Conservation (phyloP, 352 stramenopile genomes). For the Phytopythium boreale region DNA sequence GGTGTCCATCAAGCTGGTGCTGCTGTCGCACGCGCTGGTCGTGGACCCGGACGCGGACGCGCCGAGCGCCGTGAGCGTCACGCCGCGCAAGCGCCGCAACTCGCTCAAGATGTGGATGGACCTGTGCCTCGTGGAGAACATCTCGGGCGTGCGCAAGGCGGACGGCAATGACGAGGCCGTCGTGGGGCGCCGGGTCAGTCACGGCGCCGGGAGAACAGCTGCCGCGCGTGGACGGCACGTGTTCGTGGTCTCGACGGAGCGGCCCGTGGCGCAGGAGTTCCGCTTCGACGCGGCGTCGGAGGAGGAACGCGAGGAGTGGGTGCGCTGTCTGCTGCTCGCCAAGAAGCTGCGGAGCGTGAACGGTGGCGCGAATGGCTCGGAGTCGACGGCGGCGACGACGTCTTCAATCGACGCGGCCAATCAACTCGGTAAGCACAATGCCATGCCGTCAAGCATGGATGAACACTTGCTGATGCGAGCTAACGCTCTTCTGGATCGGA, state of each 20-base stretch:
- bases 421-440: constrained; percentile 15
- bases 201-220: constrained; percentile 2
- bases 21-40: constrained; percentile 45
- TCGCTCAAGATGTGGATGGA: constrained; percentile 52
- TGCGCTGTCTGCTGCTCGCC: constrained; percentile 37
- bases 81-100: constrained; percentile 40
- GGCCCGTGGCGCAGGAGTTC: constrained; percentile 22
- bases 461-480: neutral
- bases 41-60: constrained; percentile 43
- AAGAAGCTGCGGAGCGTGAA: constrained; percentile 28
- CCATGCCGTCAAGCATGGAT: neutral
- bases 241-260: constrained; percentile 35
- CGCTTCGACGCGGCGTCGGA: constrained; percentile 33
- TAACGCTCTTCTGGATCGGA: neutral
- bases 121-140: constrained; percentile 32
- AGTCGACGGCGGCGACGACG: neutral
- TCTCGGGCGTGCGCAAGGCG: constrained; percentile 29
- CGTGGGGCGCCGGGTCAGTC: constrained; percentile 14
- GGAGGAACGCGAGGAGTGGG: constrained; percentile 40
- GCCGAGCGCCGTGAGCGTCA: constrained; percentile 20
- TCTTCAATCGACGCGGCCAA: neutral
- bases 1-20: constrained; percentile 38
- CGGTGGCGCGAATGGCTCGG: neutral
- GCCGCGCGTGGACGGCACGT: constrained; percentile 8
- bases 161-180: constrained; percentile 10